Evolutionary conservation across 306 rosid species (phyloP).

Genomic region (Acacia acuminata): DNA sequence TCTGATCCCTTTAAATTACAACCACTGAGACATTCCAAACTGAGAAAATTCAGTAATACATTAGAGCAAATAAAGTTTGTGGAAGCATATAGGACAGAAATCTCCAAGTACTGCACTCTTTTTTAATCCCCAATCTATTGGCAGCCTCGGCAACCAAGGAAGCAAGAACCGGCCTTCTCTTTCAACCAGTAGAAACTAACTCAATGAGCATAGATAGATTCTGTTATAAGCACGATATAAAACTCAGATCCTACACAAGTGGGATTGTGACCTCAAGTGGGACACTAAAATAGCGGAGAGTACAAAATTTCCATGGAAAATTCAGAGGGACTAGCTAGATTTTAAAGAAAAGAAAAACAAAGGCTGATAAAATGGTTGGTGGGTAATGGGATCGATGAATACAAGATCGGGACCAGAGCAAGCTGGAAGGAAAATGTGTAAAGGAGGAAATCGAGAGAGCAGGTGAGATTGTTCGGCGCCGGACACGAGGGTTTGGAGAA

Average conservation of each 20-base stretch:
- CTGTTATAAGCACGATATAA: conserved; percentile 51
- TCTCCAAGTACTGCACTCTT: not conserved
- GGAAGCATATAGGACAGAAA: not conserved
- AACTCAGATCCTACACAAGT: conserved; percentile 49
- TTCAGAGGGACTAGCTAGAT: conserved; percentile 25
- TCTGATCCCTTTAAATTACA: not conserved
- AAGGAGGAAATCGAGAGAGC: conserved; percentile 65
- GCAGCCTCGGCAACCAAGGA: not conserved
- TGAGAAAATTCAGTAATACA: not conserved
- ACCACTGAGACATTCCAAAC: not conserved
- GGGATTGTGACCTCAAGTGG: conserved; percentile 37
- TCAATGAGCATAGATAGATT: conserved; percentile 59
- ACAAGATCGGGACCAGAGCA: conserved; percentile 54
- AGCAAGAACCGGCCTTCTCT: conserved; percentile 52
- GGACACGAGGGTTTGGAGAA: too few species aligned
- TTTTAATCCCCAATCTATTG: not conserved
- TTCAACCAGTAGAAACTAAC: conserved; percentile 42
- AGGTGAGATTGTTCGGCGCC: too few species aligned
- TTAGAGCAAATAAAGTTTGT: not conserved
- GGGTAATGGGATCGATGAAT: conserved; percentile 49
- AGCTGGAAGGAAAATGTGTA: conserved; percentile 86
- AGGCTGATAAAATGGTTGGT: conserved; percentile 76
- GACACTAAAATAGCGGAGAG: conserved; percentile 34
- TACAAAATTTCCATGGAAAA: conserved; percentile 61
- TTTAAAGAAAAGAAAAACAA: conserved; percentile 29